Evolutionary conservation across 2,329 filamentous ascomycete genomes (phyloP).

Genomic region (Aspergillus fumigatus): DNA sequence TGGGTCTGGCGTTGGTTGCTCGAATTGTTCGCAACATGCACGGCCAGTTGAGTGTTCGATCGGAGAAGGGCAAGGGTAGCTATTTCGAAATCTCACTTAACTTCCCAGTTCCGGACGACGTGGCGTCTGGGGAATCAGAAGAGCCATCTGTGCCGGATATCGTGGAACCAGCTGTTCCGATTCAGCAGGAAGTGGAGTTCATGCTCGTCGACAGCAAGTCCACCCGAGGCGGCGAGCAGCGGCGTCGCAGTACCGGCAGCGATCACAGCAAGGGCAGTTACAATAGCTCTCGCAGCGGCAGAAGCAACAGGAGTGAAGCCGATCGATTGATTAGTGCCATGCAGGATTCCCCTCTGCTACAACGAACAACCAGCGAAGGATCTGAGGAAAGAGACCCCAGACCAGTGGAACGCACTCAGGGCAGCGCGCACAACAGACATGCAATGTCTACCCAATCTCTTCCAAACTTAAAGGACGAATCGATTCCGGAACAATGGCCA

Average conservation of each 20-base stretch:
- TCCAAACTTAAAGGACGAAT: neutral
- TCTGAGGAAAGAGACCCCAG: constrained; percentile 4
- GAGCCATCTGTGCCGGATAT: neutral
- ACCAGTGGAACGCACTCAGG: neutral
- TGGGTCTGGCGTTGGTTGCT: constrained; percentile 81
- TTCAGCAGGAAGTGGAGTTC: constrained; percentile 33
- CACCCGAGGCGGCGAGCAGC: constrained; percentile 11
- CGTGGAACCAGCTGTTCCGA: constrained; percentile 25
- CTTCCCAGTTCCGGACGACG: constrained; percentile 57
- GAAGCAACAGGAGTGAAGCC: constrained; percentile 30
- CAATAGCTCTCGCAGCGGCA: constrained; percentile 27
- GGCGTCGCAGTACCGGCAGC: constrained; percentile 22
- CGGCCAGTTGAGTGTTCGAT: constrained; percentile 78
- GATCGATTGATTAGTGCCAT: constrained; percentile 41
- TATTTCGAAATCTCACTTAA: constrained; percentile 76
- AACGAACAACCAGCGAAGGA: constrained; percentile 11
- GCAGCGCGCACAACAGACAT: constrained; percentile 10
- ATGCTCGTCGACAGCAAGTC: constrained; percentile 30
- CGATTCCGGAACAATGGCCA: neutral
- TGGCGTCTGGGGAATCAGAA: neutral
- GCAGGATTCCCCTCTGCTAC: constrained; percentile 30
- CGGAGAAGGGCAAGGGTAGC: constrained; percentile 75
- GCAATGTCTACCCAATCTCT: constrained; percentile 10
- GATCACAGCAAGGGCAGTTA: constrained; percentile 29
- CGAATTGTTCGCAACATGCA: constrained; percentile 83